phyloP scores from a whole-genome alignment of 805 yeast species.

The Tetrapisispora fleetii region DNA sequence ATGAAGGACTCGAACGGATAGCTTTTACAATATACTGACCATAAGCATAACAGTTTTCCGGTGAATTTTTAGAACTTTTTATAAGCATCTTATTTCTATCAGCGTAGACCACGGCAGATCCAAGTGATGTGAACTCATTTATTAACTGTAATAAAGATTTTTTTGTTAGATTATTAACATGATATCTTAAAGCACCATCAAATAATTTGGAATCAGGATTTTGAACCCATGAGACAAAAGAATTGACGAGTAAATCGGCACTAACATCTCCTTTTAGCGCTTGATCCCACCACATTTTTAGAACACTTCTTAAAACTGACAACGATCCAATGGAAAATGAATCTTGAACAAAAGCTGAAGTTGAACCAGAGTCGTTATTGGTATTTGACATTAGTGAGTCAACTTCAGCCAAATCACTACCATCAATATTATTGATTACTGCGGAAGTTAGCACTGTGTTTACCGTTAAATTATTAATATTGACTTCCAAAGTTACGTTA shows the following conservation, averaged over 20 bases:
- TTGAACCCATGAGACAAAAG: conserved; percentile 80
- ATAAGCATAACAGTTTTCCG: conserved; percentile 83
- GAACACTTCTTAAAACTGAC: conserved; percentile 56
- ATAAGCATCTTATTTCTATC: conserved; percentile 64
- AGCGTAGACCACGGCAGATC: conserved; percentile 73
- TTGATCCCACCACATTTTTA: conserved; percentile 90
- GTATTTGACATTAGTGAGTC: conserved; percentile 24
- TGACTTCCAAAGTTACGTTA: conserved; percentile 68
- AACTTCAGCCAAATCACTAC: conserved; percentile 58
- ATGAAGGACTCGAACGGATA: conserved; percentile 69
- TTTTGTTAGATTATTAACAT: conserved; percentile 76
- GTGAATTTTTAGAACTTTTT: conserved; percentile 64
- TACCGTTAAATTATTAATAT: conserved; percentile 67
- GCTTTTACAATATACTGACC: conserved; percentile 76
- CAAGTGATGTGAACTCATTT: conserved; percentile 65
- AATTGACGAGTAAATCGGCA: conserved; percentile 77
- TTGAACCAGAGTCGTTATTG: conserved; percentile 9
- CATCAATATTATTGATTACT: conserved; percentile 78
- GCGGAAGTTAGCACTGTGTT: conserved; percentile 83
- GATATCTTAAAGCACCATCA: conserved; percentile 73
- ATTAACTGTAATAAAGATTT: conserved; percentile 73
- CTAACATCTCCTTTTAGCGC: conserved; percentile 57
- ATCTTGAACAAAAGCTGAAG: conserved; percentile 54
- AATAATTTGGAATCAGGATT: conserved; percentile 62
- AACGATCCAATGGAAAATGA: conserved; percentile 73